These are phyloP conservation scores for Candida michaelii DNA, from an alignment of 805 yeast species.

Conservation along the genomic window DNA sequence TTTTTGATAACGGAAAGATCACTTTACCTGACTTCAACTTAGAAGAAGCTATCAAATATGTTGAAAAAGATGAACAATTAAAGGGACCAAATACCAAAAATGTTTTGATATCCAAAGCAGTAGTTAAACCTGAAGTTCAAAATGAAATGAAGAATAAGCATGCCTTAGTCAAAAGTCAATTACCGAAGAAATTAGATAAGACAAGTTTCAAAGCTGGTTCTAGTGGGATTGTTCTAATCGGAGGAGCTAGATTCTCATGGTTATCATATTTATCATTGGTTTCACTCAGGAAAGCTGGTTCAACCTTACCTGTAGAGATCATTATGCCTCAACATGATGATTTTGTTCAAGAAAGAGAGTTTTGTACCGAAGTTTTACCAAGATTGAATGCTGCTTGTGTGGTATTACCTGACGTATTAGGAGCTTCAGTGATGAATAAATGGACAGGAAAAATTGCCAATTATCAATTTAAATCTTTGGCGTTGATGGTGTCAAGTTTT, in stretches of 20 bases:
- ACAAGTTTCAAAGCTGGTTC: slow-evolving; percentile 23
- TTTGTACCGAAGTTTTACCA: slow-evolving; percentile 64
- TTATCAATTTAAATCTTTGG: slow-evolving; percentile 70
- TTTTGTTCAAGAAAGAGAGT: slow-evolving; percentile 30
- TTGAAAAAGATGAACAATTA: slow-evolving; percentile 19
- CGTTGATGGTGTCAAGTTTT: slow-evolving; percentile 33
- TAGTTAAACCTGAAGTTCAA: slow-evolving; percentile 22
- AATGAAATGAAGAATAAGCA: slow-evolving; percentile 25
- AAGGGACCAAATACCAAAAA: slow-evolving; percentile 22
- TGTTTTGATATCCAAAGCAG: slow-evolving; percentile 26
- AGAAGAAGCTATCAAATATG: slow-evolving; percentile 21
- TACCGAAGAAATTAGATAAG: slow-evolving; percentile 23
- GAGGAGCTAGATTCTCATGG: slow-evolving; percentile 39
- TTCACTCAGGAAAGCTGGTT: slow-evolving; percentile 36
- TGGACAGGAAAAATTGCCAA: slow-evolving; percentile 47
- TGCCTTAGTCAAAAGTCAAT: slow-evolving; percentile 16
- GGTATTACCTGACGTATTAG: slow-evolving; percentile 49
- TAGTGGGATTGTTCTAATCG: slow-evolving; percentile 34
- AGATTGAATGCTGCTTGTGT: slow-evolving; percentile 65
- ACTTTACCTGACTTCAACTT: slow-evolving; percentile 17
- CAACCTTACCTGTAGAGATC: slow-evolving; percentile 39
- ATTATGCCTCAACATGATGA: slow-evolving; percentile 35
- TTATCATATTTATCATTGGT: slow-evolving; percentile 31
- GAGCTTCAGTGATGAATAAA: slow-evolving; percentile 45
- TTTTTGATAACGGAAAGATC: slow-evolving; percentile 21